Percentiles rank a stretch among this genome's conserved stretches.
phyloP scores from a whole-genome alignment of 495 filamentous ascomycete species.

The Aspergillus campestris region DNA sequence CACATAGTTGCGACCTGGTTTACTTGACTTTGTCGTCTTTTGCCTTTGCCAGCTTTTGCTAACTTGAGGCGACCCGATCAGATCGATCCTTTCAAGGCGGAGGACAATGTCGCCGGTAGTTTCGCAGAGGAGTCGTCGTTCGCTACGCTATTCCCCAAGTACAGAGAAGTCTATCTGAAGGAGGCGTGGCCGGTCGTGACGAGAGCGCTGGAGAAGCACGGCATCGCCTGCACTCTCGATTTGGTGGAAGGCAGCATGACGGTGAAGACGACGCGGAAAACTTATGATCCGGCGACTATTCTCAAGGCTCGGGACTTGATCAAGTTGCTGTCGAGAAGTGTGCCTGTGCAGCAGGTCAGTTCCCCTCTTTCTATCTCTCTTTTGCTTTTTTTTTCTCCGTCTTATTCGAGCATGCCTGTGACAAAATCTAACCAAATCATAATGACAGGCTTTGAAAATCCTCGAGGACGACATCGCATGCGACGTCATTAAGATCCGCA shows the following conservation, averaged over 20 bases:
- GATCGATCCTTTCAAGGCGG: slow-evolving; percentile 74
- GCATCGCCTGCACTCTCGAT: slow-evolving; percentile 84
- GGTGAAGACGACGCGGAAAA: slow-evolving; percentile 90
- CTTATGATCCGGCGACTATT: slow-evolving; percentile 88
- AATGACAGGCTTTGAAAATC: slow-evolving; percentile 67
- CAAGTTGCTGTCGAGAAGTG: slow-evolving; percentile 82
- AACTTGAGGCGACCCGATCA: slow-evolving; percentile 20
- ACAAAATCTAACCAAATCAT: too few relatives aligned
- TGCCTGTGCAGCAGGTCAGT: slow-evolving; percentile 73
- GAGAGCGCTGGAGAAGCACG: slow-evolving; percentile 67
- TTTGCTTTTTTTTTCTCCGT: not conserved
- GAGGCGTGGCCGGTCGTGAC: slow-evolving; percentile 86
- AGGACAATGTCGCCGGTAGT: slow-evolving; percentile 76
- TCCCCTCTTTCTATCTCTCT: not conserved
- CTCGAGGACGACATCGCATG: slow-evolving; percentile 82
- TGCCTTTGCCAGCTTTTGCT: slow-evolving; percentile 1
- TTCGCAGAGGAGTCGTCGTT: slow-evolving; percentile 93
- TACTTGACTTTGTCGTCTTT: too few relatives aligned
- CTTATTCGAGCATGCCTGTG: not conserved
- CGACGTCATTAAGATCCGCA: slow-evolving; percentile 92
- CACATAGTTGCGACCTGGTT: too few relatives aligned
- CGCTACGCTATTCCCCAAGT: slow-evolving; percentile 90
- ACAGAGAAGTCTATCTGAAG: slow-evolving; percentile 87
- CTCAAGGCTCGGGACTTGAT: slow-evolving; percentile 92
- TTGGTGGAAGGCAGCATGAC: slow-evolving; percentile 94